Base-by-base conservation (phyloP, 148 eudicot genomes). In the Vaccinium darrowii region DNA sequence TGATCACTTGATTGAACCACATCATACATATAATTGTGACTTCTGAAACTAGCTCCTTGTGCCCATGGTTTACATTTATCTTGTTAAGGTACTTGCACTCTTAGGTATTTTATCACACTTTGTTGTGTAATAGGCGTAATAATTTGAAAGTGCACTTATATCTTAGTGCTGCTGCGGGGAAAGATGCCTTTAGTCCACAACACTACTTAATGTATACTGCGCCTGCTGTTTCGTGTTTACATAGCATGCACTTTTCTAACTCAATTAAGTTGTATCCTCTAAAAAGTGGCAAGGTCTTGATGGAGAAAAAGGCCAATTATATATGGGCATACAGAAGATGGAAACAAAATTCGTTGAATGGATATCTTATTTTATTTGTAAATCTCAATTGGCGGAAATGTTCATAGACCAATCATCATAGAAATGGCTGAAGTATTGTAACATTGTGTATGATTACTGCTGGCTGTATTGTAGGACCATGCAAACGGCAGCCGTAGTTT, bases 401-500 rank as follows among this genome's bases (percentile, higher is more conserved):
- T 72, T 72, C 76, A 27, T 72, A 15, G 49, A 12, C 76, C 9
- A 0, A 72, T 49, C 39, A 13, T 51, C 58, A 77, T 77, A 13
- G 33, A 18, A 76, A 76, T 81, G 39, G 30, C 23, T 65, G 83
- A 81, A 81, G 57, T 81, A 25, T 11, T 23, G 9, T 69, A 49
- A 36, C 1, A 25, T 21, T 16, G 25, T 21, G 27, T 67, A 39
- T 8, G 74, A 16, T 67, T 36, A 30, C 52, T 82, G 47, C 47
- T 84, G 74, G 73, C 73, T 80, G 16, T 50, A 47, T 79, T 92
- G 83, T 87, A 96, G 99, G 93, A 93, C 98, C 53, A 90, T 96
- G 91, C 99, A 96, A 91, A 96, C 98, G 33, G 99, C 99, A 27
- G 95, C 90, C 80, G 98, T 97, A 83, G 94, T 90, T 50, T 96